Evolutionary conservation across 495 filamentous ascomycete species (phyloP).

Genomic region (Penicillium ucsense): DNA sequence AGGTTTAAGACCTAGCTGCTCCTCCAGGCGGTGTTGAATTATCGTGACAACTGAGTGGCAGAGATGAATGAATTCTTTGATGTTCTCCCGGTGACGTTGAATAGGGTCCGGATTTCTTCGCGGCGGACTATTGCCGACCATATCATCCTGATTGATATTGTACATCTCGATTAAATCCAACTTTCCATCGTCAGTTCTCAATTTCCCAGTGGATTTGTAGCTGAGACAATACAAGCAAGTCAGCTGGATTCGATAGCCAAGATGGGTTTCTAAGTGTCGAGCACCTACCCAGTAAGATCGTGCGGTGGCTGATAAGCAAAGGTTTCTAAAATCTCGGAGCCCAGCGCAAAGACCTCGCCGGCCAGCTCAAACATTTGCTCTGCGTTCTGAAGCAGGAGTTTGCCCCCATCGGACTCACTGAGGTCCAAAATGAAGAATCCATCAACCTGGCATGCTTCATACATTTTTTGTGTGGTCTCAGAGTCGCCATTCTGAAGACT

Average conservation of each 20-base stretch:
- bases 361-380: slow-evolving; percentile 12
- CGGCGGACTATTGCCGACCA: background rate
- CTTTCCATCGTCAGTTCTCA: slow-evolving; percentile 3
- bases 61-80: background rate
- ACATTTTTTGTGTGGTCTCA: background rate
- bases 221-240: background rate
- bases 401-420: slow-evolving; percentile 4
- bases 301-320: slow-evolving; percentile 5
- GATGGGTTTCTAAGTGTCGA: background rate
- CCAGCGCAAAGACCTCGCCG: slow-evolving; percentile 4
- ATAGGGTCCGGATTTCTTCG: slow-evolving; percentile 1
- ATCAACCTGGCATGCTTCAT: slow-evolving; percentile 7
- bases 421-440: slow-evolving; percentile 21
- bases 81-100: background rate
- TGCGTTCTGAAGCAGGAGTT: slow-evolving; percentile 7
- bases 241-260: background rate
- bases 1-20: background rate
- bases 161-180: slow-evolving; percentile 3
- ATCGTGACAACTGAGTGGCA: background rate
- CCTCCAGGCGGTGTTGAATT: background rate
- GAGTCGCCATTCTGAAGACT: background rate
- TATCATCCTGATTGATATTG: slow-evolving; percentile 3
- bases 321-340: slow-evolving; percentile 3
- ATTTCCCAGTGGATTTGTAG: background rate
- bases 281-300: slow-evolving; percentile 5